phyloP scores from a whole-genome alignment of 1,284 basidiomycete genomes.

The Ganoderma lucidum region DNA sequence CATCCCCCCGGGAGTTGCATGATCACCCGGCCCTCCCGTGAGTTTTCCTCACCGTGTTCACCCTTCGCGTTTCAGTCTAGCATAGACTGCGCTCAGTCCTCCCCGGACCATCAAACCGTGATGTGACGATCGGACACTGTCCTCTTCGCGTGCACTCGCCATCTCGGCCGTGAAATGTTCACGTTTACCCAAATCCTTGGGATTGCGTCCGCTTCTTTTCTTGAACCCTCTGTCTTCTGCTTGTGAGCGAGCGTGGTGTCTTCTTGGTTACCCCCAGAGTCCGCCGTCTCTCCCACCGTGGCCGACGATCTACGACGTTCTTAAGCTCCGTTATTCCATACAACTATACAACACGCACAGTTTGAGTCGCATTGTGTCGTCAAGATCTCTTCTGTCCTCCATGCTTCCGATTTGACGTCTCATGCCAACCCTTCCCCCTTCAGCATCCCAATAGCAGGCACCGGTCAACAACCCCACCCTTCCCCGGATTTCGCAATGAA shows the following conservation, averaged over 20 bases:
- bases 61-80: conserved; percentile 6
- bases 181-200: conserved; percentile 14
- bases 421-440: conserved; percentile 40
- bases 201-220: background rate
- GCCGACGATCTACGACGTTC: conserved; percentile 12
- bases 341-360: conserved; percentile 12
- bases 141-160: conserved; percentile 26
- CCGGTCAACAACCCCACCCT: conserved; percentile 47
- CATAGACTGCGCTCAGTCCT: background rate
- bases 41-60: conserved; percentile 38
- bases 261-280: conserved; percentile 25
- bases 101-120: background rate
- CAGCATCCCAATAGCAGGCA: conserved; percentile 53
- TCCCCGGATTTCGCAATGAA: conserved; percentile 65
- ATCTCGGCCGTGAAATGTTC: conserved; percentile 29
- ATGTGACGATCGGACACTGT: conserved; percentile 37
- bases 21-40: conserved; percentile 46
- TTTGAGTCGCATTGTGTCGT: conserved; percentile 17
- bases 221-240: conserved; percentile 4
- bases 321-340: conserved; percentile 2
- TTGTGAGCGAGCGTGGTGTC: conserved; percentile 3
- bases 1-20: conserved; percentile 40
- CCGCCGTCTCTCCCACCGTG: conserved; percentile 9
- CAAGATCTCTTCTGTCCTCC: conserved; percentile 25
- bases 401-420: conserved; percentile 26